These are phyloP conservation scores for Hyphopichia homilentoma DNA, from an alignment of 805 yeast genomes.

Conservation along the genomic window DNA sequence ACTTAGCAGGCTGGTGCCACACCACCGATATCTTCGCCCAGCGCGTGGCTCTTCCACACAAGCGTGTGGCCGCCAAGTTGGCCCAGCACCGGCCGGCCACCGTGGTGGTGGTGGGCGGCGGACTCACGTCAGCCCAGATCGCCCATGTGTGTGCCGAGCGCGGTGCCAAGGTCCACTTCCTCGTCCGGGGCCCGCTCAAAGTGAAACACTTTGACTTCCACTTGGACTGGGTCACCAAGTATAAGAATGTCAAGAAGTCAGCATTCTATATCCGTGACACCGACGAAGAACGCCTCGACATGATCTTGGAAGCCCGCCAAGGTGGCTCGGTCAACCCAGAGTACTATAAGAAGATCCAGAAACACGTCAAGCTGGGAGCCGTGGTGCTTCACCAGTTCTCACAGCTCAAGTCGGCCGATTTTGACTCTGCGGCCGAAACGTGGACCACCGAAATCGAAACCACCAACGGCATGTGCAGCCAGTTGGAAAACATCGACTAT, in stretches of 20 bases:
- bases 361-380: conserved; percentile 26
- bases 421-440: conserved; percentile 17
- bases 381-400: conserved; percentile 26
- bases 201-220: conserved; percentile 47
- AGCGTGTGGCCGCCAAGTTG: conserved; percentile 11
- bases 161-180: conserved; percentile 30
- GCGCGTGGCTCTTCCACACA: conserved; percentile 20
- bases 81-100: too few species aligned
- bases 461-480: conserved; percentile 5
- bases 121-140: conserved; percentile 44
- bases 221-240: conserved; percentile 49
- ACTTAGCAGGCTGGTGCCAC: conserved; percentile 27
- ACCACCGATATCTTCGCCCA: conserved; percentile 31
- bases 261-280: conserved; percentile 41
- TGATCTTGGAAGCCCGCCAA: conserved; percentile 40
- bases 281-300: conserved; percentile 37
- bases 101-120: conserved; percentile 43
- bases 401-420: conserved; percentile 19
- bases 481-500: conserved; percentile 21
- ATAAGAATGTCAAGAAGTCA: conserved; percentile 41
- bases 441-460: conserved; percentile 18
- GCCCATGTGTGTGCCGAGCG: conserved; percentile 32
- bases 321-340: conserved; percentile 48
- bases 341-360: conserved; percentile 28
- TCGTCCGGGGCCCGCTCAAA: conserved; percentile 35